Base-by-base conservation (phyloP, 257 asterid species). In the Parsonsia alboflavescens region DNA sequence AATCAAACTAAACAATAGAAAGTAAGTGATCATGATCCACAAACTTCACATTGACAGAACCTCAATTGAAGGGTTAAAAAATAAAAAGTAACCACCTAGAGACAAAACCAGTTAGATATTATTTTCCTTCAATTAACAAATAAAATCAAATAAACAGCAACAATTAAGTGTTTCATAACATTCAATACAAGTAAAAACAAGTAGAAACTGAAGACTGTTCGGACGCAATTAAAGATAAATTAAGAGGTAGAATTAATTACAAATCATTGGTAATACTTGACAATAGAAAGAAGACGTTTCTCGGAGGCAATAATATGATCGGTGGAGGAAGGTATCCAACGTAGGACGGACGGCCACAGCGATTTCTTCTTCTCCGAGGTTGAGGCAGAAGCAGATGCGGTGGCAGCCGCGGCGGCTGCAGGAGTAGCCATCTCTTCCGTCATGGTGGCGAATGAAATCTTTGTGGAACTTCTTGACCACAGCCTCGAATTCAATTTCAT, bases 271-370 rank as follows among this genome's bases (percentile, higher is more conserved):
- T 33, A 75, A 50, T 79, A 88, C 92, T 83, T 88, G 84, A 85
- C 81, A 28, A 88, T 68, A 56, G 97, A 92, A 49, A 94, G 97
- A 28, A 94, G 96, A 33, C 97, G 97, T 24, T 89, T 90, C 57
- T 94, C 99, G 30, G 99, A 85, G 63, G 89, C 88, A 81, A 94
- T 89, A 88, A 92, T 87, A 82, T 86, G 96, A 50, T 90, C 95
- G 81, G 97, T 87, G 74, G 99, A 94, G 79, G 99, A 89, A 17
- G 99, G 98, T 67, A 89, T 83, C 99, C 99, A 94, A 1, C 97
- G 96, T 57, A 92, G 82, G 44, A 81, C 44, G 10, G 91, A 76
- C 6, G 96, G 96, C 99, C 97, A 92, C 3, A 83, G 73, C 11
- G 91, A 84, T 53, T 85, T 78, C 54, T 75, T 82, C 76, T 76